Percentiles rank a stretch among this genome's conserved stretches.
Conservation (phyloP, 164 flowering plant genomes). For the Euptelea pleiosperma region DNA sequence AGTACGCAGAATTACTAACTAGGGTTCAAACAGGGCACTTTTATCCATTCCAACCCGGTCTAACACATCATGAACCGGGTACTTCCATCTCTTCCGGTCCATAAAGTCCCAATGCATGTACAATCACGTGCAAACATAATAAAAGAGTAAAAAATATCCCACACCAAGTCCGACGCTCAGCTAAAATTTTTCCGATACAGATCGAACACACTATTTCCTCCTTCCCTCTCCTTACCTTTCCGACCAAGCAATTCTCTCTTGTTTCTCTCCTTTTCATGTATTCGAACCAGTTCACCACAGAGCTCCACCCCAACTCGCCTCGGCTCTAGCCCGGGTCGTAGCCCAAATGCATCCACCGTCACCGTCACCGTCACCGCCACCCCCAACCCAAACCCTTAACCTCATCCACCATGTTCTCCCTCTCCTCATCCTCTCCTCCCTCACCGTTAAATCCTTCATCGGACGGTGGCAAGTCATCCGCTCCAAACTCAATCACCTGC, state of each 20-base stretch:
- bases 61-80: no score
- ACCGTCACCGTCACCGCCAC: slow-evolving; percentile 12
- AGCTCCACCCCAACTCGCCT: background rate
- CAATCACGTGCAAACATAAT: no score
- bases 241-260: slow-evolving; percentile 9
- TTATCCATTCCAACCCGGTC: no score
- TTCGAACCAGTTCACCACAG: no score
- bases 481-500: slow-evolving; percentile 40
- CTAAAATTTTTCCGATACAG: no score
- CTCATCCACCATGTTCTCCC: slow-evolving; percentile 27
- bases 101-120: no score
- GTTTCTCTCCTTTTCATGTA: slow-evolving; percentile 2
- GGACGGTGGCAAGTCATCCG: slow-evolving; percentile 51
- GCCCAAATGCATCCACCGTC: slow-evolving; percentile 21
- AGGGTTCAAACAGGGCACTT: no score
- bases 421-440: slow-evolving; percentile 36
- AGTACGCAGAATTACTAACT: no score
- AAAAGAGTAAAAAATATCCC: no score
- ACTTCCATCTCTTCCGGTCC: no score
- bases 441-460: slow-evolving; percentile 41
- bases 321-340: background rate
- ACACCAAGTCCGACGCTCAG: no score
- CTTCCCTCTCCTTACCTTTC: slow-evolving; percentile 12
- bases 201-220: background rate
- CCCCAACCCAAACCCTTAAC: slow-evolving; percentile 22